Conservation (phyloP, 306 rosid genomes). For the Cicer yamashitae region DNA sequence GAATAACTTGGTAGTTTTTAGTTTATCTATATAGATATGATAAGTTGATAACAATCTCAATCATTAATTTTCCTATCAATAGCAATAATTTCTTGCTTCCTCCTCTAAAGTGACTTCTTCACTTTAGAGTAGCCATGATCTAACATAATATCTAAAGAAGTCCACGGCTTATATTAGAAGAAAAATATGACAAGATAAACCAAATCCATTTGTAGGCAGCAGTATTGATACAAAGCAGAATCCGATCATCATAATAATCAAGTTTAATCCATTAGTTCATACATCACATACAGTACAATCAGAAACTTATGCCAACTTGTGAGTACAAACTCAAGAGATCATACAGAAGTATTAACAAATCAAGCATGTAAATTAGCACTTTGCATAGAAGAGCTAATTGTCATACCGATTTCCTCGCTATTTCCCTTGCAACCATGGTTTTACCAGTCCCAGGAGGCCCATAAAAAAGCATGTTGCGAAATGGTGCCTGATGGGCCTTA, state of each 20-base stretch:
- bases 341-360: slow-evolving; percentile 28
- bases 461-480: slow-evolving; percentile 95
- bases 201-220: slow-evolving; percentile 1
- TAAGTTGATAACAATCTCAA: neutral
- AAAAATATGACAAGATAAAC: slow-evolving; percentile 19
- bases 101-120: neutral
- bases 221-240: slow-evolving; percentile 4
- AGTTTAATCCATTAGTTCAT: slow-evolving; percentile 26
- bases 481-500: slow-evolving; percentile 94
- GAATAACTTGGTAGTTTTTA: neutral
- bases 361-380: slow-evolving; percentile 25
- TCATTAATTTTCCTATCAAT: neutral
- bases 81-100: neutral
- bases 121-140: neutral
- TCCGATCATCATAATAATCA: neutral
- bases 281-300: slow-evolving; percentile 9
- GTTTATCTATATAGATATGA: neutral
- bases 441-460: slow-evolving; percentile 99
- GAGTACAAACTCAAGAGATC: slow-evolving; percentile 23
- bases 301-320: neutral
- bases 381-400: slow-evolving; percentile 20
- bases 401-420: slow-evolving; percentile 89
- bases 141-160: slow-evolving; percentile 9
- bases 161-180: neutral
- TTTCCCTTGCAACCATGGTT: slow-evolving; percentile 99